Conservation (phyloP, 1,139 yeast genomes). For the Candida dubliniensis region DNA sequence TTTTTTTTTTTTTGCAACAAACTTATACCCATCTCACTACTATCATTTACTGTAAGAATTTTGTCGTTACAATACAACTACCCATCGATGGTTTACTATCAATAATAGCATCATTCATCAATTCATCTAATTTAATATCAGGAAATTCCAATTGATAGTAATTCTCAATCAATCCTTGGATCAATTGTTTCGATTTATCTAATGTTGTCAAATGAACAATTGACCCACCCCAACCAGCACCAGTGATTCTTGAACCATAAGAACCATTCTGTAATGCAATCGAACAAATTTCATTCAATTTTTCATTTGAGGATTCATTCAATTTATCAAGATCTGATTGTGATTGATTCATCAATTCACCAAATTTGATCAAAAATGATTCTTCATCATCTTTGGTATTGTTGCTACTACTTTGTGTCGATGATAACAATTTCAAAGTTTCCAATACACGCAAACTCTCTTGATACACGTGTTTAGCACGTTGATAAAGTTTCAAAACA, state of each 20-base stretch:
- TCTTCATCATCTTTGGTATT: constrained; percentile 18
- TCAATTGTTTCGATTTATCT: constrained; percentile 44
- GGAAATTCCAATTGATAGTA: constrained; percentile 56
- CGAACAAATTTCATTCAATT: constrained; percentile 50
- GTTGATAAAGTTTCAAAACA: constrained; percentile 53
- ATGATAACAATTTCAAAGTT: constrained; percentile 40
- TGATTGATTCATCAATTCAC: constrained; percentile 58
- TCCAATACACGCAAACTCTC: constrained; percentile 63
- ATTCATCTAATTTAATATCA: constrained; percentile 38
- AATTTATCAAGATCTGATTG: constrained; percentile 51
- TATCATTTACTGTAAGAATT: too few species aligned
- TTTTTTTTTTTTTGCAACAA: constrained; percentile 3
- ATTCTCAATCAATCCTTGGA: constrained; percentile 44
- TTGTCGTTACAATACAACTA: constrained; percentile 32
- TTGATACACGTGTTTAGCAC: constrained; percentile 64
- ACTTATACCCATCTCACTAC: too few species aligned
- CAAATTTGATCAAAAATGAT: constrained; percentile 43
- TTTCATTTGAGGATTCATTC: constrained; percentile 58
- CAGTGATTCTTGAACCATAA: constrained; percentile 68
- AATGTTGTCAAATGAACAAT: constrained; percentile 61
- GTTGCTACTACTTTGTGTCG: constrained; percentile 4
- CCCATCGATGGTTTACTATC: constrained; percentile 63
- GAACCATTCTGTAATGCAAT: constrained; percentile 60
- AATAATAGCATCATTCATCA: constrained; percentile 52
- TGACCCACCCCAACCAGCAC: constrained; percentile 85